Evolutionary conservation across 805 yeast species (phyloP).

Genomic region (Pichia sporocuriosa): DNA sequence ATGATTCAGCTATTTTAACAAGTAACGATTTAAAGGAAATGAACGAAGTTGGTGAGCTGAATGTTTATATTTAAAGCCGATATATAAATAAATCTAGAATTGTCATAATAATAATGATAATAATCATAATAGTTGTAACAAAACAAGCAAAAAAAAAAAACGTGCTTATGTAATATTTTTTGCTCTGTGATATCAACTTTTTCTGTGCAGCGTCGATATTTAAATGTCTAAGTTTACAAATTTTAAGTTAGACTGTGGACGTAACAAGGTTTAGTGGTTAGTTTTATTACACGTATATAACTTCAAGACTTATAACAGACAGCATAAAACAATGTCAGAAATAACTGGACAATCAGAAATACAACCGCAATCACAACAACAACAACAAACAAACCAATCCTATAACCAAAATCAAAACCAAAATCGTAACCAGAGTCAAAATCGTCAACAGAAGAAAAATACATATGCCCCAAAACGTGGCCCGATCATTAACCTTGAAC

Average conservation of each 20-base stretch:
- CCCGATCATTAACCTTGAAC: constrained; percentile 75
- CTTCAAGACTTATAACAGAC: too few species aligned
- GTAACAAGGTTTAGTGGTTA: too few species aligned
- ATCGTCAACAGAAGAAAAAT: constrained; percentile 9
- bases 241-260: too few species aligned
- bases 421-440: constrained; percentile 8
- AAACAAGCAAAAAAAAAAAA: too few species aligned
- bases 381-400: constrained; percentile 3
- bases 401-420: background rate
- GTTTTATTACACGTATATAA: too few species aligned
- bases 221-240: too few species aligned
- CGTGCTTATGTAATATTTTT: too few species aligned
- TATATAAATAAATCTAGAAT: background rate
- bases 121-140: too few species aligned
- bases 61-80: constrained; percentile 6
- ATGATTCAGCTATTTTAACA: too few species aligned
- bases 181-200: background rate
- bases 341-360: background rate
- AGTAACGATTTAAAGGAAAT: constrained; percentile 1
- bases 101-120: too few species aligned
- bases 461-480: constrained; percentile 75
- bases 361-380: constrained; percentile 7
- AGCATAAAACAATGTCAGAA: too few species aligned
- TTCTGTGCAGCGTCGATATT: background rate
- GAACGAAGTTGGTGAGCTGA: constrained; percentile 7